Base-by-base conservation (phyloP, 441 rosid species). In the Viola pubescens region DNA sequence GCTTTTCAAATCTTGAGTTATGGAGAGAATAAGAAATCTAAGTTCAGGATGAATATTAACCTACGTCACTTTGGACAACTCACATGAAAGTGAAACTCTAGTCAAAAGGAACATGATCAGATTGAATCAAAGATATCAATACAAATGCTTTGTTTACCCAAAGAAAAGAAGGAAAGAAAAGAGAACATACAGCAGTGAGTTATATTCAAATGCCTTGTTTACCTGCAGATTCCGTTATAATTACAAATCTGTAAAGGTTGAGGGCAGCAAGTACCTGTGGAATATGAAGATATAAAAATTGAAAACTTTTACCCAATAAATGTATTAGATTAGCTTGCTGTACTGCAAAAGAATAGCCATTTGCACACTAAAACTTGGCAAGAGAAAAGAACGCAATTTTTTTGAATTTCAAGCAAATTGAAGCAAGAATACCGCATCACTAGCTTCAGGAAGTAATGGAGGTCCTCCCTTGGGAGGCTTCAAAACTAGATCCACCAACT, bases 391-490 rank as follows among this genome's bases (percentile, higher is more conserved):
- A 52, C 7, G 41, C 13, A 43, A 19, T 38, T 26, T 37, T 14
- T 58, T 1, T 11, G 47, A 61, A 54, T 7, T 64, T 16, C 26
- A 62, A 41, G 47, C 41, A 40, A 65, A 11, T 13, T 12, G 19
- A 61, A 57, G 37, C 55, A 54, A 66, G 52, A 43, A 38, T 71
- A 89, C 98, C 72, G 82, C 84, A 71, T 87, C 97, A 34, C 85
- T 74, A 60, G 79, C 74, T 60, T 87, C 95, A 0, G 92, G 96
- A 76, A 89, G 79, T 63, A 72, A 55, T 13, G 96, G 95, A 67
- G 92, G 96, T 62, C 97, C 92, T 48, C 98, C 96, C 41, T 63
- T 67, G 37, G 83, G 73, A 75, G 97, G 97, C 74, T 74, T 75
- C 73, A 92, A 79, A 70, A 89, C 82, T 45, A 75, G 52, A 75